Evolutionary conservation across 208 protist genomes (phyloP).

Genomic region (Polymyxa betae): DNA sequence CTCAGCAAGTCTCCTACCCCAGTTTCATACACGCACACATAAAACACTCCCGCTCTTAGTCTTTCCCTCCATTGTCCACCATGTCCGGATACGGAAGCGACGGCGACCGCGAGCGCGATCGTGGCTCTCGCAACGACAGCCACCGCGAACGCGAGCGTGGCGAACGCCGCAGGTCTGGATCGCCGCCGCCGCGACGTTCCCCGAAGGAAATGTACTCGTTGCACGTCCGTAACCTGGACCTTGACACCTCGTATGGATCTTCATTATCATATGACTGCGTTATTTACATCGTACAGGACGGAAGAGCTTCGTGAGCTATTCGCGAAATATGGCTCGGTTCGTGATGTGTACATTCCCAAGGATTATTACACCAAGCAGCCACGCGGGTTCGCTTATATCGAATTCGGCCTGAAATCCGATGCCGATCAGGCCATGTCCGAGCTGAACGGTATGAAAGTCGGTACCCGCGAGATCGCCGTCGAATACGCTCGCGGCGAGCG

Average conservation of each 20-base stretch:
- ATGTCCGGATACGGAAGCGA: background rate
- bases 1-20: too few species aligned
- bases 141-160: too few species aligned
- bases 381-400: conserved; percentile 52
- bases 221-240: conserved; percentile 53
- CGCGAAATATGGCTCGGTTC: conserved; percentile 22
- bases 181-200: background rate
- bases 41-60: too few species aligned
- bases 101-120: background rate
- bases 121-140: background rate
- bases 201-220: conserved; percentile 23
- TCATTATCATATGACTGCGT: background rate
- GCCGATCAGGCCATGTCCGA: conserved; percentile 14
- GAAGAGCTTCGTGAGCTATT: conserved; percentile 50
- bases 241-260: conserved; percentile 7
- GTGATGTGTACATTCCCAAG: conserved; percentile 54
- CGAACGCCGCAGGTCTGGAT: too few species aligned
- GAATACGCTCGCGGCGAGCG: conserved; percentile 52
- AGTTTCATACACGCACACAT: too few species aligned
- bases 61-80: too few species aligned
- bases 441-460: background rate
- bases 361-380: conserved; percentile 54
- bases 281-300: background rate
- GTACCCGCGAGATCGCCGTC: conserved; percentile 3
- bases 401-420: background rate